Percentiles rank a stretch among this genome's conserved stretches.
These are phyloP conservation scores for Cryptococcus deneoformans DNA, from an alignment of 1,284 basidiomycete genomes.

Conservation along the genomic window DNA sequence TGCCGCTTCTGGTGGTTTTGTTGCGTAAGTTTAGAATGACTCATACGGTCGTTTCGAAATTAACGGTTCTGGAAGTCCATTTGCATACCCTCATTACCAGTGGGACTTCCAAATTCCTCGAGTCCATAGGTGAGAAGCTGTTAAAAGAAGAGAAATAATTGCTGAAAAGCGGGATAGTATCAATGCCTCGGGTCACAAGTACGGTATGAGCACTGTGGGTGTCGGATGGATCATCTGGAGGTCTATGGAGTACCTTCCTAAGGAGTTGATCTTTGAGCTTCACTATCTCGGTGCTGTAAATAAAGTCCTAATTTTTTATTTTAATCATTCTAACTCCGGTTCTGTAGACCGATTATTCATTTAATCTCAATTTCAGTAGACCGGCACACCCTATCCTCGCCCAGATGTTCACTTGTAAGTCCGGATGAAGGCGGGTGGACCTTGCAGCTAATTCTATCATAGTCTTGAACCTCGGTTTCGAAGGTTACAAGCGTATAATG, in stretches of 20 bases:
- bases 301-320: not conserved
- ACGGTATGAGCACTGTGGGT: conserved; percentile 73
- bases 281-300: conserved; percentile 59
- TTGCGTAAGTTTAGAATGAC: conserved; percentile 54
- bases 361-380: conserved; percentile 93
- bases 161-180: conserved; percentile 29
- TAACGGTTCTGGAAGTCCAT: conserved; percentile 18
- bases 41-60: not conserved
- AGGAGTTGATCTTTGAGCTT: conserved; percentile 90
- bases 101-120: conserved; percentile 89
- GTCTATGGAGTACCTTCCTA: conserved; percentile 69
- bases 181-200: conserved; percentile 79
- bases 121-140: conserved; percentile 50
- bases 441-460: conserved; percentile 1
- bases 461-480: conserved; percentile 73
- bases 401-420: conserved; percentile 77
- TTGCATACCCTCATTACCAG: conserved; percentile 61
- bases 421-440: not conserved
- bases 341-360: conserved; percentile 60
- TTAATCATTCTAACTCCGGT: not conserved
- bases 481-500: conserved; percentile 71
- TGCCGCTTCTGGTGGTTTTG: conserved; percentile 65
- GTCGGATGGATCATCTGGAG: conserved; percentile 88
- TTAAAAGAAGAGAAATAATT: not conserved
- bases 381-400: conserved; percentile 76